Conservation (phyloP, 768 basidiomycete genomes). For the Phylloporus sp. region DNA sequence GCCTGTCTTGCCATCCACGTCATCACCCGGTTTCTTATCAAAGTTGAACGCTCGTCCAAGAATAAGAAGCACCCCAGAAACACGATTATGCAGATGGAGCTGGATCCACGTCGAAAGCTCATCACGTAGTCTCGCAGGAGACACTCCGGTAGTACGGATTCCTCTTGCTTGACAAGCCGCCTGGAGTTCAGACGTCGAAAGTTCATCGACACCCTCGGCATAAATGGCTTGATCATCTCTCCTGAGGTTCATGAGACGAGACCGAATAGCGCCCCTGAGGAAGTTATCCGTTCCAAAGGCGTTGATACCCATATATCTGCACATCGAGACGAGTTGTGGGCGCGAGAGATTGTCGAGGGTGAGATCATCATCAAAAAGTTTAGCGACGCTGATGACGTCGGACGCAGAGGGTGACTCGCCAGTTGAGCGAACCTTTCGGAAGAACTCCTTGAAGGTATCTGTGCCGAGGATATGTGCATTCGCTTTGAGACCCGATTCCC, state of each 20-base stretch:
- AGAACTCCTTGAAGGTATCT: slow-evolving; percentile 98
- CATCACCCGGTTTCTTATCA: slow-evolving; percentile 67
- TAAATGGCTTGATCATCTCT: slow-evolving; percentile 93
- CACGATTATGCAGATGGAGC: slow-evolving; percentile 83
- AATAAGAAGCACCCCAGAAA: slow-evolving; percentile 91
- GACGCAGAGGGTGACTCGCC: slow-evolving; percentile 87
- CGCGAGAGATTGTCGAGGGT: slow-evolving; percentile 97
- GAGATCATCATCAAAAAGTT: slow-evolving; percentile 95
- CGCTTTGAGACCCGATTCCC: slow-evolving; percentile 90
- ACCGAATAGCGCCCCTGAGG: slow-evolving; percentile 85
- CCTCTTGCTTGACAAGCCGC: slow-evolving; percentile 92
- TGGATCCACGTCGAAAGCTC: slow-evolving; percentile 92
- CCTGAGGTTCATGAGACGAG: slow-evolving; percentile 75
- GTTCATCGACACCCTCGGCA: slow-evolving; percentile 82
- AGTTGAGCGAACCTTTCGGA: slow-evolving; percentile 95
- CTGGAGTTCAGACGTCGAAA: slow-evolving; percentile 90
- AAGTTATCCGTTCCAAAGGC: slow-evolving; percentile 99
- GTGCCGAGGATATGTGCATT: slow-evolving; percentile 90
- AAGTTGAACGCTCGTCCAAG: slow-evolving; percentile 95
- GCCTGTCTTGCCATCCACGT: slow-evolving; percentile 78
- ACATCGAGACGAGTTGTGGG: slow-evolving; percentile 98
- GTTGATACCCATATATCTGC: slow-evolving; percentile 95
- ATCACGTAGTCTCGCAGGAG: slow-evolving; percentile 83
- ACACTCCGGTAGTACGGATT: slow-evolving; percentile 83
- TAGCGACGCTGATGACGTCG: slow-evolving; percentile 92